Conservation (phyloP, 2,329 filamentous ascomycete genomes). For the Alternaria ventricosa region DNA sequence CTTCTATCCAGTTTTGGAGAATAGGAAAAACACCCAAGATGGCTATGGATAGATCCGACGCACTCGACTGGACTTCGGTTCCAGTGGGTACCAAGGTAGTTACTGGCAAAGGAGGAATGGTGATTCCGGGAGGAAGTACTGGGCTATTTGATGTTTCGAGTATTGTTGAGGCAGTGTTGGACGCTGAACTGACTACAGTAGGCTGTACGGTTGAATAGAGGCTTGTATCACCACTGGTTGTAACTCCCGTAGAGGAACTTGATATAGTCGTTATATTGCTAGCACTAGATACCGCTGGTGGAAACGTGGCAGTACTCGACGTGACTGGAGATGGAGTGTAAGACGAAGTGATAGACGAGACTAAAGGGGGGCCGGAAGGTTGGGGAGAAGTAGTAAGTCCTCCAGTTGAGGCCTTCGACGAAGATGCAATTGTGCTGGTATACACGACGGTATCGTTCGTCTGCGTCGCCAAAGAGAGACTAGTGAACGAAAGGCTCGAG, state of each 20-base stretch:
- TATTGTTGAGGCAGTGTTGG: neutral
- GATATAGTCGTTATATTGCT: neutral
- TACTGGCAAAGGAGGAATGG: neutral
- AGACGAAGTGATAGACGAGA: neutral
- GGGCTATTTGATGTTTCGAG: neutral
- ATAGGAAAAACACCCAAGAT: neutral
- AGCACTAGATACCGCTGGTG: neutral
- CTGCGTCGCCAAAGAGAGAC: neutral
- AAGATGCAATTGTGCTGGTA: neutral
- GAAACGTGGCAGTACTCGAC: neutral
- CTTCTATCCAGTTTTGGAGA: neutral
- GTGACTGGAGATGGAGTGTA: neutral
- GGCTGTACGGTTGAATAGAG: neutral
- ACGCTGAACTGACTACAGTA: neutral
- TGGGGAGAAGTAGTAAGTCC: neutral
- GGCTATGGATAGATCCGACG: neutral
- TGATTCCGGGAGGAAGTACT: neutral
- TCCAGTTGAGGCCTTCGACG: neutral
- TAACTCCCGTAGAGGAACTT: neutral
- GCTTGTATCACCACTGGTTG: neutral
- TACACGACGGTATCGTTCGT: neutral
- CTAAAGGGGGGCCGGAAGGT: neutral
- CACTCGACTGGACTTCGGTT: neutral
- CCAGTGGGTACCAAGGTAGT: neutral
- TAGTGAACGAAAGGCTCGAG: neutral